Base-by-base conservation (phyloP, 225 moss, liverwort and hornwort species). In the Anthoceros angustus region DNA sequence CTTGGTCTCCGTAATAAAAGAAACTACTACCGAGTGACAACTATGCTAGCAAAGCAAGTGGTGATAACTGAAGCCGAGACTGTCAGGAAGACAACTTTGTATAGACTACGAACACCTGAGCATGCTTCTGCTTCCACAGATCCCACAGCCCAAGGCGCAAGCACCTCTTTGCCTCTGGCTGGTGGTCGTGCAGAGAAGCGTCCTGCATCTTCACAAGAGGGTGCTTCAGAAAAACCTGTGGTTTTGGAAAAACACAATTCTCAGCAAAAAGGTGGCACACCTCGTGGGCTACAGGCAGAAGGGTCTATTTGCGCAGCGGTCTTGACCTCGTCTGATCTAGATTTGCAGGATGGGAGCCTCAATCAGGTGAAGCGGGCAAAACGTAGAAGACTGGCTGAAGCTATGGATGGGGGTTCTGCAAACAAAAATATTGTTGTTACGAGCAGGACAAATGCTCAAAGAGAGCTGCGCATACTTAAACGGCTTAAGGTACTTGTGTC, bases 1-100 rank as follows among this genome's bases (percentile, higher is more conserved):
- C 78, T 98, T 42, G 95, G 95, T 55, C 72, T 98, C 63, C 91
- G 91, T 70, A 98, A 91, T 78, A 98, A 98, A 75, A 85, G 95
- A 62, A 98, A 91, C 70, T 98, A 98, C 78, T 98, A 81, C 68
- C 91, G 95, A 46, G 64, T 98, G 25, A 86, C 86, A 48, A 84
- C 85, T 63, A 86, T 98, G 95, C 74, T 98, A 73, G 74, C 79
- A 48, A 82, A 83, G 66, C 75, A 76, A 25, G 86, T 85, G 72
- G 67, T 98, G 46, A 79, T 91, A 62, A 88, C 91, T 65, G 95
- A 98, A 72, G 88, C 91, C 62, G 91, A 88, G 65, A 91, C 88
- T 70, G 88, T 91, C 74, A 98, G 88, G 76, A 88, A 86, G 68
- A 91, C 95, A 72, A 98, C 91, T 74, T 74, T 98, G 16, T 98